Evolutionary conservation across 2,329 filamentous ascomycete genomes (phyloP).

Genomic region (Talaromyces albobiverticillius): DNA sequence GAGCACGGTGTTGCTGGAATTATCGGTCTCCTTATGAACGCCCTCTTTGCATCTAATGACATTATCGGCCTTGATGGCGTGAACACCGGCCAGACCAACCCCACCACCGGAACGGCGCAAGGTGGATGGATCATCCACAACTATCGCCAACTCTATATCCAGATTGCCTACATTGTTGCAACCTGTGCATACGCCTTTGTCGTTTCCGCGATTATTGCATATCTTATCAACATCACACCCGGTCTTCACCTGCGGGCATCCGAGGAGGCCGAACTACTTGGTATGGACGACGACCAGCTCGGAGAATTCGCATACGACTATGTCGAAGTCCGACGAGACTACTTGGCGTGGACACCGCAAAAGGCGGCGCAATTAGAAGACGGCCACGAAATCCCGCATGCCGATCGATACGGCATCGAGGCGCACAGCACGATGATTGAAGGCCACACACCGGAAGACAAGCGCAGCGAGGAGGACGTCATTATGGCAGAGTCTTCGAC

Average conservation of each 20-base stretch:
- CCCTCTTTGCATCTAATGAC: constrained; percentile 71
- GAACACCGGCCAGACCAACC: constrained; percentile 44
- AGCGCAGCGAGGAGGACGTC: constrained; percentile 30
- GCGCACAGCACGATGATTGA: constrained; percentile 63
- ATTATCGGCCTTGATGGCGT: constrained; percentile 72
- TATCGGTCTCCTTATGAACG: constrained; percentile 74
- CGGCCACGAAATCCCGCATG: constrained; percentile 55
- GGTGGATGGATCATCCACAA: constrained; percentile 71
- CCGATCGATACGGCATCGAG: constrained; percentile 58
- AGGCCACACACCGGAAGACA: constrained; percentile 44
- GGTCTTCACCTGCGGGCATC: constrained; percentile 67
- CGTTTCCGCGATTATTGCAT: constrained; percentile 66
- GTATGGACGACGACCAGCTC: constrained; percentile 54
- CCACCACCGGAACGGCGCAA: constrained; percentile 34
- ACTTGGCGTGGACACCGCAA: constrained; percentile 50
- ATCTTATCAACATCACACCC: constrained; percentile 67
- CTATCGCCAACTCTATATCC: constrained; percentile 68
- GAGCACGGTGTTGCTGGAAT: constrained; percentile 85
- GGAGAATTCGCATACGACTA: constrained; percentile 54
- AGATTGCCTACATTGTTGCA: constrained; percentile 66
- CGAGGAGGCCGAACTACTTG: constrained; percentile 66
- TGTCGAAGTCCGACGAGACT: constrained; percentile 51
- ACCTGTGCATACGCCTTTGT: constrained; percentile 65
- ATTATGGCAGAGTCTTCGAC: constrained; percentile 22
- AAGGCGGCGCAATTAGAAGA: constrained; percentile 41